Evolutionary conservation across 2,329 filamentous ascomycete species (phyloP).

Genomic region (Phialophora macrospora): DNA sequence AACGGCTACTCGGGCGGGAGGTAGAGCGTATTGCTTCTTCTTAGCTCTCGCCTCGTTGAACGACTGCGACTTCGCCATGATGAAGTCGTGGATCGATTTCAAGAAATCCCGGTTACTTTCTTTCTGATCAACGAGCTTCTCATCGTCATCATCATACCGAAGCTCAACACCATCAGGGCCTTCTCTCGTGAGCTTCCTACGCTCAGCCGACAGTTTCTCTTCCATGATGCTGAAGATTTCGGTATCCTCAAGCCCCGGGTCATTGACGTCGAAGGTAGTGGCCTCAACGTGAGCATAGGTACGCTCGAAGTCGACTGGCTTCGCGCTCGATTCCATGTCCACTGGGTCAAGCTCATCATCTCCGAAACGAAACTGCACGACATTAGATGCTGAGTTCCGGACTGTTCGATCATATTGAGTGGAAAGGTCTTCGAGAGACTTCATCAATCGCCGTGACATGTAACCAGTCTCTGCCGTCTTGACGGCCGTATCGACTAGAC

Average conservation of each 20-base stretch:
- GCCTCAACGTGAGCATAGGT: constrained; percentile 82
- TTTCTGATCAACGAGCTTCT: constrained; percentile 65
- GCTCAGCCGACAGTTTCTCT: constrained; percentile 69
- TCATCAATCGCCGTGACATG: constrained; percentile 98
- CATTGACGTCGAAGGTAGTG: constrained; percentile 78
- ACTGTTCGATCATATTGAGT: constrained; percentile 95
- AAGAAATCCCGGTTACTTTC: constrained; percentile 86
- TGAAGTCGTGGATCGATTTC: constrained; percentile 74
- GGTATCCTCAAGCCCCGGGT: constrained; percentile 71
- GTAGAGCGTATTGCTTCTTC: constrained; percentile 34
- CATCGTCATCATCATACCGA: constrained; percentile 59
- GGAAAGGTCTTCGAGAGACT: constrained; percentile 92
- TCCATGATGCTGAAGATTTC: constrained; percentile 74
- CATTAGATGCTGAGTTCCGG: constrained; percentile 81
- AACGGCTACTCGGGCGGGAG: constrained; percentile 13
- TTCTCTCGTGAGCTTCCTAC: constrained; percentile 66
- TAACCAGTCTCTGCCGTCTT: constrained; percentile 99
- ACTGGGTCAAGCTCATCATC: constrained; percentile 94
- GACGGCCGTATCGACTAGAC: constrained; percentile 89
- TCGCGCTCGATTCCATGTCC: constrained; percentile 94
- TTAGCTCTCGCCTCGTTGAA: constrained; percentile 56
- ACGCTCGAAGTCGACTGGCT: constrained; percentile 87
- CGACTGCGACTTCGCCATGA: constrained; percentile 66
- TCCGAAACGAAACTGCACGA: constrained; percentile 97
- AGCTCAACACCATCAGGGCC: constrained; percentile 67